phyloP scores from a whole-genome alignment of 116 monocot genomes.

The Cymodocea nodosa region DNA sequence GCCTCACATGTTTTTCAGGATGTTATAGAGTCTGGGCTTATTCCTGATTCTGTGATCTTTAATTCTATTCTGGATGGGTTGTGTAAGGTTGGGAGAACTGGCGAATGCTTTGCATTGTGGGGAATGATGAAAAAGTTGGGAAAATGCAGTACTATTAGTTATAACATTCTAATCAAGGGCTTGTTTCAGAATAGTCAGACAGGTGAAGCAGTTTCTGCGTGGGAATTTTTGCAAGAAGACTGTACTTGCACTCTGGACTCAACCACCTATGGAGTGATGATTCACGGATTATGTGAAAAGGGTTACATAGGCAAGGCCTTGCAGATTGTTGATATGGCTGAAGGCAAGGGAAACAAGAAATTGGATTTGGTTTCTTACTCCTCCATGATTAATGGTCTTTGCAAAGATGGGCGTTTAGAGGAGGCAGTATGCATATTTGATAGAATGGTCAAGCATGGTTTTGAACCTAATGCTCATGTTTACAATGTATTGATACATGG shows the following conservation, averaged over 20 bases:
- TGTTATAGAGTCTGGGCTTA: constrained; percentile 46
- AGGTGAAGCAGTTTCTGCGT: constrained; percentile 37
- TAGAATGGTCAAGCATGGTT: constrained; percentile 41
- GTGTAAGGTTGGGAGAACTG: constrained; percentile 31
- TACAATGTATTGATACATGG: constrained; percentile 77
- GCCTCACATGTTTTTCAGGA: constrained; percentile 38
- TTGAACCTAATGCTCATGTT: constrained; percentile 23
- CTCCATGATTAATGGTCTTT: constrained; percentile 67
- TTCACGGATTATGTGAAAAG: constrained; percentile 64
- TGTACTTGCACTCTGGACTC: constrained; percentile 28
- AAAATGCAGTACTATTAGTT: constrained; percentile 31
- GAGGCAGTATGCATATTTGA: constrained; percentile 48
- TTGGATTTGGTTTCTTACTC: constrained; percentile 65
- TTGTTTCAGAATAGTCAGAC: constrained; percentile 46
- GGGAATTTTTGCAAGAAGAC: constrained; percentile 33
- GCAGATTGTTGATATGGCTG: constrained; percentile 32
- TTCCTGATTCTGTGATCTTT: constrained; percentile 44
- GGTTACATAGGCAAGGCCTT: constrained; percentile 64
- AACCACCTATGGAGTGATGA: constrained; percentile 43
- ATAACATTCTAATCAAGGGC: constrained; percentile 62
- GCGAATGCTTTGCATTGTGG: constrained; percentile 44
- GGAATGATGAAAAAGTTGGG: constrained; percentile 27
- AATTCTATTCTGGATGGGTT: constrained; percentile 59
- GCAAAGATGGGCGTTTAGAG: constrained; percentile 39
- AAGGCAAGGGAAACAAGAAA: constrained; percentile 11